Evolutionary conservation across 2,329 filamentous ascomycete genomes (phyloP), one percentile per base, ranked within the genome.

Genomic region (Colletotrichum sp.): DNA sequence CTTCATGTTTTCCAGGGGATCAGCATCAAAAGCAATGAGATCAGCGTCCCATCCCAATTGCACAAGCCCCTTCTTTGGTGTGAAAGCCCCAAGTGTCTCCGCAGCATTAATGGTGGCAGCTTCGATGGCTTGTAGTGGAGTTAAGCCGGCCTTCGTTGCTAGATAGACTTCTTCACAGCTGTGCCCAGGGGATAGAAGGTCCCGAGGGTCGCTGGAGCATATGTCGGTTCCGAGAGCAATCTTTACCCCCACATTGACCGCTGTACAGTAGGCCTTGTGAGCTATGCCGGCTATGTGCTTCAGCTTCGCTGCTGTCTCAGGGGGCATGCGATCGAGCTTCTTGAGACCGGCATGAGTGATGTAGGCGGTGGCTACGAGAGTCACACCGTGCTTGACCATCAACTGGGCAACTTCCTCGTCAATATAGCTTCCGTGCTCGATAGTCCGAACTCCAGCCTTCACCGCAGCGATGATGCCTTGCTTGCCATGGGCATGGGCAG

Each of bases 111-210:
- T 87, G 7, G 89, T 89, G 5, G 85, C 87, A 49, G 87, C 86
- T 79, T 90, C 87, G 76, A 91, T 89, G 15, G 88, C 88, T 78
- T 88, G 80, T 49, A 90, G 79, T 2, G 86, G 85, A 3, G 85
- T 86, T 85, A 90, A 85, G 3, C 88, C 88, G 13, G 87, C 86
- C 3, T 52, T 52, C 7, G 44, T 52, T 52, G 44, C 44, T 4
- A 52, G 10, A 7, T 52, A 52, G 6, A 52, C 44, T 24, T 52
- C 44, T 52, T 52, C 44, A 52, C 44, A 52, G 4, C 1, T 21
- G 6, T 52, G 44, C n/a, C 44, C 44, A 21, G 44, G 44, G n/a
- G 44, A 52, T 13, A 52, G 3, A 52, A 52, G 10, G 3, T 52
- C 44, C 44, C 44, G n/a, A 52, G n/a, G n/a, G 12, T 52, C 44